Evolutionary conservation across 441 rosid species (phyloP).

Genomic region (Arabidopsis lyrata): DNA sequence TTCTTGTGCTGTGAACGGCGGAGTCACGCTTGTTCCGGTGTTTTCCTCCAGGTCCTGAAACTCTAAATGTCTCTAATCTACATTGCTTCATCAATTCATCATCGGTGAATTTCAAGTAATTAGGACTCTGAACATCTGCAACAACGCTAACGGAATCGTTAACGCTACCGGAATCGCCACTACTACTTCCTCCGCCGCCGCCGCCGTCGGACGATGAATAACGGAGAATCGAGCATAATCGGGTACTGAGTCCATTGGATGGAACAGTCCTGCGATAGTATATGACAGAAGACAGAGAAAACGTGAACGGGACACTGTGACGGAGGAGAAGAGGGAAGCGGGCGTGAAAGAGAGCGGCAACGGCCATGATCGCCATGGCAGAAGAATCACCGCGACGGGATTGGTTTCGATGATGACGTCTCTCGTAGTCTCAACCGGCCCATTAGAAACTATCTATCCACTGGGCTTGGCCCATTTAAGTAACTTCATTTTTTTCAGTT

Average conservation of each 20-base stretch:
- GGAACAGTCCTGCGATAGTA: background rate
- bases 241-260: conserved; percentile 15
- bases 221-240: conserved; percentile 17
- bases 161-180: no score
- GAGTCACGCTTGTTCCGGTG: conserved; percentile 98
- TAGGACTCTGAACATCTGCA: conserved; percentile 6
- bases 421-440: conserved; percentile 27
- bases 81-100: conserved; percentile 84
- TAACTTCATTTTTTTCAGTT: background rate
- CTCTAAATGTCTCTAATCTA: conserved; percentile 68
- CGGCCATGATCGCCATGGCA: conserved; percentile 42
- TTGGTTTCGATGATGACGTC: conserved; percentile 29
- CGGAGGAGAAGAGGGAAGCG: conserved; percentile 40
- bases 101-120: conserved; percentile 64
- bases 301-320: conserved; percentile 15
- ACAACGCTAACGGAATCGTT: conserved; percentile 10
- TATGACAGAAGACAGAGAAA: conserved; percentile 18
- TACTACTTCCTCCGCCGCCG: background rate
- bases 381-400: conserved; percentile 23
- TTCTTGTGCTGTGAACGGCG: no score
- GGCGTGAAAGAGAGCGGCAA: conserved; percentile 41
- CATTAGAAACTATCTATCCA: background rate
- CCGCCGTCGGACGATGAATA: conserved; percentile 26
- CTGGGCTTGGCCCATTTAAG: background rate
- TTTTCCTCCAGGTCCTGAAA: conserved; percentile 97